Conservation (phyloP, 2,329 filamentous ascomycete species). For the Aspergillus chevalieri region DNA sequence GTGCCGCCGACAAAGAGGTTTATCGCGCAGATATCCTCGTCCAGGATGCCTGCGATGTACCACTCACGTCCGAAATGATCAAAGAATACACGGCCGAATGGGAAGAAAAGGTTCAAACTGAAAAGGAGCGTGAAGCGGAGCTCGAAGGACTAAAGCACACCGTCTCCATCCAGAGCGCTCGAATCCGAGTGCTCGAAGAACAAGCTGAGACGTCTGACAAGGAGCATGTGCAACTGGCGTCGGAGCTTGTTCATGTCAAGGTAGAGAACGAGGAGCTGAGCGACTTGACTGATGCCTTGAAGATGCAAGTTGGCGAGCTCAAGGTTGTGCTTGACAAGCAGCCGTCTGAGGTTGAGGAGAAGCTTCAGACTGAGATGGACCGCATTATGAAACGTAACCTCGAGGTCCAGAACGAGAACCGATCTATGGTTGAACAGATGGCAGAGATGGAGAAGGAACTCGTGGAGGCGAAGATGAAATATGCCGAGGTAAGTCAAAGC, state of each 20-base stretch:
- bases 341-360: constrained; percentile 77
- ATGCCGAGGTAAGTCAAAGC: constrained; percentile 72
- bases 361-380: constrained; percentile 79
- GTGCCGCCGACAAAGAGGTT: constrained; percentile 84
- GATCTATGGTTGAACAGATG: constrained; percentile 80
- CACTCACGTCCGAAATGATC: constrained; percentile 75
- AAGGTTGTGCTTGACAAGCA: constrained; percentile 83
- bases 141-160: constrained; percentile 64
- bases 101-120: constrained; percentile 80
- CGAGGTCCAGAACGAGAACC: constrained; percentile 91
- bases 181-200: constrained; percentile 80
- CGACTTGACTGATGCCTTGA: constrained; percentile 84
- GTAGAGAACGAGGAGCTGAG: constrained; percentile 85
- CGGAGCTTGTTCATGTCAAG: constrained; percentile 84
- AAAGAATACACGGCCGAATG: constrained; percentile 78
- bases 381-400: constrained; percentile 86
- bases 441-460: constrained; percentile 86
- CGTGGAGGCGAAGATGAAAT: constrained; percentile 88
- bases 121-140: constrained; percentile 77
- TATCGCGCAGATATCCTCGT: constrained; percentile 93
- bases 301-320: constrained; percentile 77
- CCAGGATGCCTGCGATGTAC: constrained; percentile 81
- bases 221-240: constrained; percentile 86
- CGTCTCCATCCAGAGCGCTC: constrained; percentile 62
- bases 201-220: constrained; percentile 80